Conservation (phyloP, 2,329 filamentous ascomycete genomes). For the Microcera coccophila region DNA sequence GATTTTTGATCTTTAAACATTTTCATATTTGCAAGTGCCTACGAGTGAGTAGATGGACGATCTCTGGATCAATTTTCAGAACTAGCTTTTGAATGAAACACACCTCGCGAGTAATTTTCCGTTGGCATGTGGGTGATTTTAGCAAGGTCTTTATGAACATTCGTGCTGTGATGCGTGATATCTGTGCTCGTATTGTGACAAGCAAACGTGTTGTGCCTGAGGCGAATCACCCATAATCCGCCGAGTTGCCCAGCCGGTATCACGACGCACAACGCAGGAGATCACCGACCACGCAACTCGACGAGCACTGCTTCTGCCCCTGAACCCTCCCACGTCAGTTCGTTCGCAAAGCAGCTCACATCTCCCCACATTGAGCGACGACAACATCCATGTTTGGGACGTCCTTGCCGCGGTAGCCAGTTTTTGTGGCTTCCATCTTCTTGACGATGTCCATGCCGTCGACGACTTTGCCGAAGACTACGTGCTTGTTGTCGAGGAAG, state of each 20-base stretch:
- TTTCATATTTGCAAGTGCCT: conserved; percentile 6
- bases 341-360: conserved; percentile 54
- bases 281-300: background rate
- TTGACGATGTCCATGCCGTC: conserved; percentile 86
- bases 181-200: background rate
- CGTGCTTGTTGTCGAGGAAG: conserved; percentile 88
- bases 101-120: background rate
- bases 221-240: no score
- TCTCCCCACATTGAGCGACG: conserved; percentile 86
- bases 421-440: conserved; percentile 90
- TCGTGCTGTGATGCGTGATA: background rate
- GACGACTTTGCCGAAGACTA: conserved; percentile 88
- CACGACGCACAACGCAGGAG: background rate
- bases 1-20: conserved; percentile 12
- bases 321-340: background rate
- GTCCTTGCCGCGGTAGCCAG: conserved; percentile 68
- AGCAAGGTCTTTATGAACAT: background rate
- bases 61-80: conserved; percentile 11
- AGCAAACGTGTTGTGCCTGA: no score
- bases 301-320: background rate
- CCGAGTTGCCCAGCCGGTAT: no score
- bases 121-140: no score
- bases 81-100: conserved; percentile 5
- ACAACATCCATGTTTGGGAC: conserved; percentile 80
- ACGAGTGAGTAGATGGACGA: conserved; percentile 2